Percentiles rank a stretch among this genome's conserved stretches.
These are phyloP conservation scores for Cenchrus fungigraminus DNA, from an alignment of 176 grass and related monocot species.

Conservation along the genomic window DNA sequence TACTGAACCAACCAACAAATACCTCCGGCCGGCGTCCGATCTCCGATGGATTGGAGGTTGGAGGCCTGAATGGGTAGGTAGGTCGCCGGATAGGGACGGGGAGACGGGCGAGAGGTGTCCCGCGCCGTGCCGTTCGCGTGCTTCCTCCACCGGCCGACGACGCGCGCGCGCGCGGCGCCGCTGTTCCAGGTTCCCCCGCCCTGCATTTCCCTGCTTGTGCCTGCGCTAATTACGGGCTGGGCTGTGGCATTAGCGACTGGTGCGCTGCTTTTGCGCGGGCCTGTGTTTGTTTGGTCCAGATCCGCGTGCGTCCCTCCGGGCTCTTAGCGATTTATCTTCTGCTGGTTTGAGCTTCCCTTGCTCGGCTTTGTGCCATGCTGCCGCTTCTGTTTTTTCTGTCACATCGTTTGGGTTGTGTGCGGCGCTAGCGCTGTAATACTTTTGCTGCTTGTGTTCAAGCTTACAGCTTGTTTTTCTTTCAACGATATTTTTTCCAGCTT, in stretches of 20 bases:
- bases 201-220: slow-evolving; percentile 6
- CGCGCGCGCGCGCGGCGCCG: neutral
- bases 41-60: slow-evolving; percentile 34
- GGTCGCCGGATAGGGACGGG: slow-evolving; percentile 12
- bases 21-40: neutral
- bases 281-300: slow-evolving; percentile 9
- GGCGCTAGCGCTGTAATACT: too few species aligned
- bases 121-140: neutral
- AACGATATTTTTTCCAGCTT: neutral
- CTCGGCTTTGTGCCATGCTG: neutral
- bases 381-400: neutral
- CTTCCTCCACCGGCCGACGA: neutral
- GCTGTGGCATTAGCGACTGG: neutral
- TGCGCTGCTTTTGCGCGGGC: neutral
- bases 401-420: neutral
- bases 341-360: neutral
- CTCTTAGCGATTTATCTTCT: neutral
- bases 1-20: neutral
- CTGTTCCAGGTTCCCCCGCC: slow-evolving; percentile 32
- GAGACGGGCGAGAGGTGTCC: neutral
- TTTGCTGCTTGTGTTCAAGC: neutral
- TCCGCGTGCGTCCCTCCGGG: slow-evolving; percentile 22
- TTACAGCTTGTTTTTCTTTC: neutral
- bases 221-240: neutral
- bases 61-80: slow-evolving; percentile 29